Percentiles rank a stretch among this genome's conserved stretches.
Conservation (phyloP, 768 basidiomycete genomes). For the Amanita phalloides region DNA sequence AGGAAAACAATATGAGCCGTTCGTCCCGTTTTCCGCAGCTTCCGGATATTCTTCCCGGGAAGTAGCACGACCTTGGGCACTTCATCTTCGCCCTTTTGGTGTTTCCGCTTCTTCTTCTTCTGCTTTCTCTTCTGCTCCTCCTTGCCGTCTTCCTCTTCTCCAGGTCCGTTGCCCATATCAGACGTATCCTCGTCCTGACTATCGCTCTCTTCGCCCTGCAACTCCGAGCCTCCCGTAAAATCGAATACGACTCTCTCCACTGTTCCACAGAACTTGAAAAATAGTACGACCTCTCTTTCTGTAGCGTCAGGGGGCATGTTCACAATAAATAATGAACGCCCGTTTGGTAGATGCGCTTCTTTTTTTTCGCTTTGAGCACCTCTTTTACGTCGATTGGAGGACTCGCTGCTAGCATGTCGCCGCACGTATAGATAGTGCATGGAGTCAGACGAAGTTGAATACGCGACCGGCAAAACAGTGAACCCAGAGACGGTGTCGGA, state of each 20-base stretch:
- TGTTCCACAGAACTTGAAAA: slow-evolving; percentile 74
- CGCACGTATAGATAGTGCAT: slow-evolving; percentile 69
- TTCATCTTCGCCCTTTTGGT: slow-evolving; percentile 10
- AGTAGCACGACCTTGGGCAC: slow-evolving; percentile 51
- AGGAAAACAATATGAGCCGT: slow-evolving; percentile 66
- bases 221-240: slow-evolving; percentile 22
- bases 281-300: slow-evolving; percentile 60
- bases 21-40: slow-evolving; percentile 48
- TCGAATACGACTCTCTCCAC: slow-evolving; percentile 69
- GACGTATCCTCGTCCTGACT: slow-evolving; percentile 22
- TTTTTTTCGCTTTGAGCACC: slow-evolving; percentile 12
- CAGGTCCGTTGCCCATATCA: slow-evolving; percentile 18
- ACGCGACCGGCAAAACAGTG: slow-evolving; percentile 32
- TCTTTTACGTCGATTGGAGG: slow-evolving; percentile 12
- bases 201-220: slow-evolving; percentile 31
- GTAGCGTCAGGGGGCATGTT: slow-evolving; percentile 87
- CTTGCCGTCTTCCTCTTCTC: slow-evolving; percentile 17
- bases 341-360: slow-evolving; percentile 25
- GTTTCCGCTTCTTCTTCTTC: slow-evolving; percentile 20
- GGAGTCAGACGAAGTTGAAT: slow-evolving; percentile 29
- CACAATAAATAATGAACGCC: slow-evolving; percentile 77
- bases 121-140: slow-evolving; percentile 25
- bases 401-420: slow-evolving; percentile 46
- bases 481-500: slow-evolving; percentile 33
- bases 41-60: slow-evolving; percentile 42